phyloP scores from a whole-genome alignment of 495 filamentous ascomycete genomes.

The Polyplosphaeria fusca region DNA sequence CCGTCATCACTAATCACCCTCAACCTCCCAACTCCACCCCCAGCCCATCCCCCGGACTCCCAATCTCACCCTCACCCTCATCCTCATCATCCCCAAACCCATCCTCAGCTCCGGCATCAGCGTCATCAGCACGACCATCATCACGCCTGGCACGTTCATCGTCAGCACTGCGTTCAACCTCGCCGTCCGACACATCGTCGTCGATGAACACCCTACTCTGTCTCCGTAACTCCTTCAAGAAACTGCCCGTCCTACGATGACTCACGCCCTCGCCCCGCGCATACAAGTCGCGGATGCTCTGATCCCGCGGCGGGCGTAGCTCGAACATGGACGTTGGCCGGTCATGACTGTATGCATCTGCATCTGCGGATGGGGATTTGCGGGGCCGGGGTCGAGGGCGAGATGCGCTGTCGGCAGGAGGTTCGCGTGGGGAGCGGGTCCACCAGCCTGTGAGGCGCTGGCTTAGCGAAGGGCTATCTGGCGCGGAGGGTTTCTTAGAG shows the following conservation, averaged over 20 bases:
- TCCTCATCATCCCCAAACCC: slow-evolving; percentile 13
- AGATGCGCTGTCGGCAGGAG: no score
- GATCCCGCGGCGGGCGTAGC: slow-evolving; percentile 17
- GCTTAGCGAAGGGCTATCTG: slow-evolving; percentile 34
- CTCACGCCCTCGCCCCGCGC: neutral
- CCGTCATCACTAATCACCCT: no score
- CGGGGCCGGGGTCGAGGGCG: neutral
- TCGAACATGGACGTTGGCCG: slow-evolving; percentile 22
- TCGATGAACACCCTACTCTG: slow-evolving; percentile 64
- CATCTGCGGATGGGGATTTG: neutral
- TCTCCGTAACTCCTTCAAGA: slow-evolving; percentile 58
- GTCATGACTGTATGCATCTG: neutral
- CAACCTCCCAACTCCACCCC: no score
- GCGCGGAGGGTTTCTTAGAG: slow-evolving; percentile 1
- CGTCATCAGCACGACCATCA: neutral
- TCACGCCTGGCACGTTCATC: slow-evolving; percentile 27
- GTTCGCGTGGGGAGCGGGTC: slow-evolving; percentile 11
- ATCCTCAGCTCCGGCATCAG: neutral
- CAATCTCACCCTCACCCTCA: neutral
- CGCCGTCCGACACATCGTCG: slow-evolving; percentile 35
- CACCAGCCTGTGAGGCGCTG: slow-evolving; percentile 37
- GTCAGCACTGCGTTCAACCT: neutral
- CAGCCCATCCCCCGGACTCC: no score
- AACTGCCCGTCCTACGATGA: slow-evolving; percentile 40
- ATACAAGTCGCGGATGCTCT: no score